These are phyloP conservation scores for Ustilago esculenta DNA, from an alignment of 1,284 basidiomycete genomes.

Conservation along the genomic window DNA sequence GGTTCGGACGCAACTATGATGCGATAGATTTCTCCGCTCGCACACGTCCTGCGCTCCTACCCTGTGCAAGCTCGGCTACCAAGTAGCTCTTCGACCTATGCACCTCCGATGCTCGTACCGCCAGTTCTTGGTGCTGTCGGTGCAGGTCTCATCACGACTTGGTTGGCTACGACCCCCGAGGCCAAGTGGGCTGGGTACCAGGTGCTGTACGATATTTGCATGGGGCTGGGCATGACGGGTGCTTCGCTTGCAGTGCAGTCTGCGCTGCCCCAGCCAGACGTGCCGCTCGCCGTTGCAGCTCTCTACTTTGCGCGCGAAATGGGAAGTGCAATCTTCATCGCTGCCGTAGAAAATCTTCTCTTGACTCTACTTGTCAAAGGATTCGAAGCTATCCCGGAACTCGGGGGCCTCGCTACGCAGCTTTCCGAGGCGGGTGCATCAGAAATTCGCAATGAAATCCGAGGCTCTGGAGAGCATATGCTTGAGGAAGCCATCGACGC, in stretches of 20 bases:
- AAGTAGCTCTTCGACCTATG: no score
- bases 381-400: slow-evolving; percentile 9
- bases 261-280: slow-evolving; percentile 10
- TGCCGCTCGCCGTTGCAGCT: slow-evolving; percentile 18
- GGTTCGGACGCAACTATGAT: no score
- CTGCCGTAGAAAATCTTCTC: slow-evolving; percentile 21
- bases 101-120: slow-evolving; percentile 15
- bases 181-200: slow-evolving; percentile 26
- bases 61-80: no score
- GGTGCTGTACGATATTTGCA: slow-evolving; percentile 19
- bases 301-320: slow-evolving; percentile 29
- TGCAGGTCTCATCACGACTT: slow-evolving; percentile 20
- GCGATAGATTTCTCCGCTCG: no score
- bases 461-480: slow-evolving; percentile 5
- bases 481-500: slow-evolving; percentile 5
- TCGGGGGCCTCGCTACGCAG: slow-evolving; percentile 3
- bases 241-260: slow-evolving; percentile 24
- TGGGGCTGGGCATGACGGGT: slow-evolving; percentile 25
- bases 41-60: no score
- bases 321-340: slow-evolving; percentile 25
- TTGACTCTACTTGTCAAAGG: slow-evolving; percentile 7
- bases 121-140: slow-evolving; percentile 17
- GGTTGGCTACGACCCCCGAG: slow-evolving; percentile 1
- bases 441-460: slow-evolving; percentile 11
- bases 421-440: slow-evolving; percentile 6